Conservation (phyloP, 306 rosid species). For the Dalbergia cochinchinensis region DNA sequence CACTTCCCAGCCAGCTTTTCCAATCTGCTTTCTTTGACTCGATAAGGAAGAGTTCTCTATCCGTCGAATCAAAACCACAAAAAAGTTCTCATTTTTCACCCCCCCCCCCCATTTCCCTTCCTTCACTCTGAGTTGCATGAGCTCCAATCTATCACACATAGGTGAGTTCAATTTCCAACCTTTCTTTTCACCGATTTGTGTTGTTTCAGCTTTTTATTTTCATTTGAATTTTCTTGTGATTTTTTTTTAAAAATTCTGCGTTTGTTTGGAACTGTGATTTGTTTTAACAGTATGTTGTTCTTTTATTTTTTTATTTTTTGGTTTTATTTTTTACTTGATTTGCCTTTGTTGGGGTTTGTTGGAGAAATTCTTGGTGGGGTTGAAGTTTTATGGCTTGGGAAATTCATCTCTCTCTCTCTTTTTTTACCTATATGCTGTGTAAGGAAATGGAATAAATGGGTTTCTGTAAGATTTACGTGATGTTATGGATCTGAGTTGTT, state of each 20-base stretch:
- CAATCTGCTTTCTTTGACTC: conserved; percentile 87
- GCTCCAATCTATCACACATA: conserved; percentile 50
- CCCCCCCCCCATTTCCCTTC: conserved; percentile 53
- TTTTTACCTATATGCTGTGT: not conserved
- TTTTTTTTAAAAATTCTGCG: not conserved
- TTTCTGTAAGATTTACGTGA: conserved; percentile 2
- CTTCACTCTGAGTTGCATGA: conserved; percentile 55
- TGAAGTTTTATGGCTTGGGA: conserved; percentile 19
- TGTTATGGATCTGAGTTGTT: conserved; percentile 65
- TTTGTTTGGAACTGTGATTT: conserved; percentile 5
- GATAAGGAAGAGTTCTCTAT: conserved; percentile 41
- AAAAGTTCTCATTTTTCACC: conserved; percentile 47
- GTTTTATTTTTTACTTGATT: not conserved
- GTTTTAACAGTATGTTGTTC: conserved; percentile 14
- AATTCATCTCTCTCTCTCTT: not conserved
- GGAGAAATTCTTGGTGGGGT: conserved; percentile 19
- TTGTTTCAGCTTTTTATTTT: conserved; percentile 18
- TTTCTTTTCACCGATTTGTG: conserved; percentile 12
- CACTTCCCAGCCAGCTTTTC: conserved; percentile 49
- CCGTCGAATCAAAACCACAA: conserved; percentile 60
- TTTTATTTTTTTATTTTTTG: conserved; percentile 6
- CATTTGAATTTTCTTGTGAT: conserved; percentile 31
- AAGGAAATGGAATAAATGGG: conserved; percentile 1
- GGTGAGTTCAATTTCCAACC: conserved; percentile 42
- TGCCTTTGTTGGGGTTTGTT: conserved; percentile 6